These are phyloP conservation scores for Raddia distichophylla DNA, from an alignment of 176 grass and related monocot species.

Conservation along the genomic window DNA sequence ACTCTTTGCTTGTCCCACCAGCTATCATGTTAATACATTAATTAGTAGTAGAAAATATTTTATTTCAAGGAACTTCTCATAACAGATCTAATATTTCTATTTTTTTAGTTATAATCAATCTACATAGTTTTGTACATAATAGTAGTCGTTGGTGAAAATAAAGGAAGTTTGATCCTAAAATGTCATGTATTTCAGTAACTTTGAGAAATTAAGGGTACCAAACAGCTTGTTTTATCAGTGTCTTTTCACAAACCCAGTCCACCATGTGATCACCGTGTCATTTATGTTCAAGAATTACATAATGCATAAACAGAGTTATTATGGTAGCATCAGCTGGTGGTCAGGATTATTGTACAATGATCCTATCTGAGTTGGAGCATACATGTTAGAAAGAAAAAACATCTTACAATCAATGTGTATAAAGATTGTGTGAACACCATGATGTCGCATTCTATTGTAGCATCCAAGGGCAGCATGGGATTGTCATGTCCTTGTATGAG, in stretches of 20 bases:
- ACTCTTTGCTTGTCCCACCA: too few species aligned
- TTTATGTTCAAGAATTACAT: background rate
- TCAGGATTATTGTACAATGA: slow-evolving; percentile 3
- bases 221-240: background rate
- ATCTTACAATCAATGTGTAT: background rate
- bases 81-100: too few species aligned
- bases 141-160: too few species aligned
- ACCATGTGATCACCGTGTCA: too few species aligned
- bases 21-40: too few species aligned
- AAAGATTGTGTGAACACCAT: slow-evolving; percentile 1
- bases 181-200: background rate
- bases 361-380: background rate
- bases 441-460: background rate
- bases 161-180: too few species aligned
- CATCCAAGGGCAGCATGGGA: background rate
- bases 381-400: background rate
- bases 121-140: background rate
- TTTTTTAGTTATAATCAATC: too few species aligned
- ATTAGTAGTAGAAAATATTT: too few species aligned
- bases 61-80: too few species aligned
- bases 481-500: background rate
- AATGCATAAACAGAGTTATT: background rate
- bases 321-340: background rate
- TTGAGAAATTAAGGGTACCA: background rate
- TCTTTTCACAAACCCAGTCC: background rate